Evolutionary conservation across 2,329 filamentous ascomycete genomes (phyloP), one percentile per base, ranked within the genome.

Genomic region (Fusarium anguioides): DNA sequence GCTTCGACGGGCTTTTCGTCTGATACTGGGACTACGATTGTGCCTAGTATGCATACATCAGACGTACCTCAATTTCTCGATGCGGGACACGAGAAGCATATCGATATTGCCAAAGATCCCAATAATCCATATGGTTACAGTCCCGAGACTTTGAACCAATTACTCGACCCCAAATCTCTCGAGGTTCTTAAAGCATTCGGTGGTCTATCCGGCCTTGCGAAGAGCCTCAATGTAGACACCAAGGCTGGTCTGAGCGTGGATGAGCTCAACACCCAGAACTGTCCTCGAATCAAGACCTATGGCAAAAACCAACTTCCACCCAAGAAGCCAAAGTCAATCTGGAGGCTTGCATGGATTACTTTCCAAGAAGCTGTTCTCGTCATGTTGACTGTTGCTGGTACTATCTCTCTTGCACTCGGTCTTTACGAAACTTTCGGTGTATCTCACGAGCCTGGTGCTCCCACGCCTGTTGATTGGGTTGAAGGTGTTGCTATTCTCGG

Each of bases 251-350:
- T 64, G 6, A 39, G 59, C n/a, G 59, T 64, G 7, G 60, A 64
- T n/a, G 60, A 64, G 21, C 31, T 58, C 0, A 40, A 50, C 3
- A 40, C 31, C 21, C 44, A 31, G 6, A 37, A 41, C 12, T 52
- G 36, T 26, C 29, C 60, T 1, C 29, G 60, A 2, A 20, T 63
- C 9, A 60, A 60, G 6, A 45, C 56, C 9, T 63, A 49, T 4
- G 60, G 58, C 0, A 45, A 52, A 6, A 63, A 63, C 12, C 50
- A 58, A 1, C 60, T 63, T 15, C 60, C 60, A 0, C 23, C 59
- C 17, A 63, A 63, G 14, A 63, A 63, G 5, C 59, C 60, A 14
- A 63, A 63, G 20, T 64, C 60, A 0, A 64, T 63, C 9, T 63
- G 60, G 60, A 39, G 59, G 26, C 20, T 63, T 3, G 59, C 59